Conservation (phyloP, 768 basidiomycete species). For the Russula griseocarnosa region DNA sequence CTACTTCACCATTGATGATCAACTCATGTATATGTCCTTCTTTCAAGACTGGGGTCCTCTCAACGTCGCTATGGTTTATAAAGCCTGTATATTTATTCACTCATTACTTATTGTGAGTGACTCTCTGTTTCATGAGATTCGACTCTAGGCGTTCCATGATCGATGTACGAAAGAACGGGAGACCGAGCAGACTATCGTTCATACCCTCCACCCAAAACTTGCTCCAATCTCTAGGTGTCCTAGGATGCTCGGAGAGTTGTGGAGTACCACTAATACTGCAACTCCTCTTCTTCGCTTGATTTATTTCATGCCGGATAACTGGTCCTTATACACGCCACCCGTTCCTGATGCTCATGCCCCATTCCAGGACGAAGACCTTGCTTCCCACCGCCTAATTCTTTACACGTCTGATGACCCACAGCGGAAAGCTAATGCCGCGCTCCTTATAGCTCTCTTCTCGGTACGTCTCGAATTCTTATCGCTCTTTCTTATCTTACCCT, state of each 20-base stretch:
- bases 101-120: slow-evolving; percentile 51
- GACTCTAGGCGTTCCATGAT: neutral
- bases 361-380: slow-evolving; percentile 66
- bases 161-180: too few relatives aligned
- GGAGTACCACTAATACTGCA: neutral
- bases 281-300: neutral
- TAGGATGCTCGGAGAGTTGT: neutral
- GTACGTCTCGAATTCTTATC: slow-evolving; percentile 46
- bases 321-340: slow-evolving; percentile 4
- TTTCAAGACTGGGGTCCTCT: slow-evolving; percentile 94
- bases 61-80: slow-evolving; percentile 90
- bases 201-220: neutral
- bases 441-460: slow-evolving; percentile 90
- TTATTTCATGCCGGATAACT: neutral
- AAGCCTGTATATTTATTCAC: slow-evolving; percentile 87
- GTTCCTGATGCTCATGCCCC: slow-evolving; percentile 19
- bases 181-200: too few relatives aligned
- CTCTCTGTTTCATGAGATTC: slow-evolving; percentile 2
- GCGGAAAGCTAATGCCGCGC: slow-evolving; percentile 87
- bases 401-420: slow-evolving; percentile 85
- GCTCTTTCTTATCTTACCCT: neutral
- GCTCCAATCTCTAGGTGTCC: neutral
- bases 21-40: slow-evolving; percentile 88
- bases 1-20: slow-evolving; percentile 92
- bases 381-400: slow-evolving; percentile 72